Percentiles rank a stretch among this genome's conserved stretches.
Conservation (phyloP, 768 basidiomycete genomes). For the Leccinum uliginosum region DNA sequence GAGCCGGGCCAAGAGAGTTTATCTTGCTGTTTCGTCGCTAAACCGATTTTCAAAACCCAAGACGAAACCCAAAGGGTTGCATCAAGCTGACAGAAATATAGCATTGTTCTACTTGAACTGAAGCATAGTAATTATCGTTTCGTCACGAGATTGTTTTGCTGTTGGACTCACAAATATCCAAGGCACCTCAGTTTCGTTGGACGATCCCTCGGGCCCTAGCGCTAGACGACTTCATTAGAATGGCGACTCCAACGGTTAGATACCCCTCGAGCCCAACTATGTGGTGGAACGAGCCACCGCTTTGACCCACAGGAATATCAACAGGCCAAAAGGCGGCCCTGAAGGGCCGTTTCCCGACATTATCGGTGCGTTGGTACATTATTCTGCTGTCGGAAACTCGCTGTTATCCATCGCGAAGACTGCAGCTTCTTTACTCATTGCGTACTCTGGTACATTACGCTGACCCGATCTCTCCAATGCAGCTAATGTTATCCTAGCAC, state of each 20-base stretch:
- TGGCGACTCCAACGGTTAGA: neutral
- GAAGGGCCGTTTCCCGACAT: conserved; percentile 77
- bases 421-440: conserved; percentile 69
- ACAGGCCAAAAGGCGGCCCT: conserved; percentile 79
- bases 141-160: neutral
- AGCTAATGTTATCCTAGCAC: conserved; percentile 35
- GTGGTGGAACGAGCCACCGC: neutral
- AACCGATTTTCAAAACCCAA: neutral
- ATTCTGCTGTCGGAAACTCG: conserved; percentile 39
- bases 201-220: neutral
- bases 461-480: neutral
- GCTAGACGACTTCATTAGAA: neutral
- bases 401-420: conserved; percentile 59
- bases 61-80: neutral
- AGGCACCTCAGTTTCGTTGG: neutral
- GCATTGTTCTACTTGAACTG: conserved; percentile 1
- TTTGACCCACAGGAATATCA: conserved; percentile 76
- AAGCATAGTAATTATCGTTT: conserved; percentile 1
- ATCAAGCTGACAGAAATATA: neutral
- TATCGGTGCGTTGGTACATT: conserved; percentile 51
- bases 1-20: conserved; percentile 12
- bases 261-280: neutral
- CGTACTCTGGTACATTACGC: conserved; percentile 46
- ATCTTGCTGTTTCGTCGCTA: conserved; percentile 4
- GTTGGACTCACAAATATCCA: neutral